Conservation (phyloP, 768 basidiomycete genomes). For the Gloeopeniophorella convolvens region DNA sequence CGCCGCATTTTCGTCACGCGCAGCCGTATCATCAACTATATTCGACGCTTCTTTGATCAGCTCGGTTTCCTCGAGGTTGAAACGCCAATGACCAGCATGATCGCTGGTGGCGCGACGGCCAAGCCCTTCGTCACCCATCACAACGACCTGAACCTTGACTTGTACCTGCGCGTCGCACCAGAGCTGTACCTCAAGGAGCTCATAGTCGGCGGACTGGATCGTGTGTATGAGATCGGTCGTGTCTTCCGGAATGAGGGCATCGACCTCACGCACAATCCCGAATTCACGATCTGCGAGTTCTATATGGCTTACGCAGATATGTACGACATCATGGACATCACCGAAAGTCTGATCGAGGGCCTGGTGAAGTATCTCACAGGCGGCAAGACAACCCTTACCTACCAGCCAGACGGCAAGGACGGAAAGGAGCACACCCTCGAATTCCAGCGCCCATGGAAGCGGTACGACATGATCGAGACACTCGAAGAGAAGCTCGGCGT, state of each 20-base stretch:
- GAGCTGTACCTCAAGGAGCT: conserved; percentile 98
- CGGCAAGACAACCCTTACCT: conserved; percentile 72
- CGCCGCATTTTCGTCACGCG: conserved; percentile 89
- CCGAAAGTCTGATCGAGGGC: conserved; percentile 84
- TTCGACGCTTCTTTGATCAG: conserved; percentile 83
- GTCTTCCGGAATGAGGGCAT: conserved; percentile 99
- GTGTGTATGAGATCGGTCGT: conserved; percentile 97
- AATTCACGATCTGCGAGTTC: conserved; percentile 99
- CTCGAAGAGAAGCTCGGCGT: conserved; percentile 89
- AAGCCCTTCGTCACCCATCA: conserved; percentile 99
- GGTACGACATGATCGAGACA: conserved; percentile 96
- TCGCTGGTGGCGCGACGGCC: conserved; percentile 96
- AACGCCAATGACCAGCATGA: conserved; percentile 95
- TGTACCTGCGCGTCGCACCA: conserved; percentile 95
- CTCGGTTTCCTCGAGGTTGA: conserved; percentile 98
- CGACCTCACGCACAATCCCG: conserved; percentile 98
- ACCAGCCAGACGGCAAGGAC: conserved; percentile 93
- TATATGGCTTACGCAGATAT: conserved; percentile 99
- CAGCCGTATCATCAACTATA: conserved; percentile 84
- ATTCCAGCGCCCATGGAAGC: conserved; percentile 94
- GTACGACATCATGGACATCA: conserved; percentile 98
- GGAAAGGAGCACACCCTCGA: conserved; percentile 72
- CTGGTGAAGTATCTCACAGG: conserved; percentile 83
- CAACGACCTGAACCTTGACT: conserved; percentile 94
- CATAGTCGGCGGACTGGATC: conserved; percentile 92